Evolutionary conservation across 768 basidiomycete genomes (phyloP), one percentile per base, ranked within the genome.

Genomic region (Lenzites betulinus): DNA sequence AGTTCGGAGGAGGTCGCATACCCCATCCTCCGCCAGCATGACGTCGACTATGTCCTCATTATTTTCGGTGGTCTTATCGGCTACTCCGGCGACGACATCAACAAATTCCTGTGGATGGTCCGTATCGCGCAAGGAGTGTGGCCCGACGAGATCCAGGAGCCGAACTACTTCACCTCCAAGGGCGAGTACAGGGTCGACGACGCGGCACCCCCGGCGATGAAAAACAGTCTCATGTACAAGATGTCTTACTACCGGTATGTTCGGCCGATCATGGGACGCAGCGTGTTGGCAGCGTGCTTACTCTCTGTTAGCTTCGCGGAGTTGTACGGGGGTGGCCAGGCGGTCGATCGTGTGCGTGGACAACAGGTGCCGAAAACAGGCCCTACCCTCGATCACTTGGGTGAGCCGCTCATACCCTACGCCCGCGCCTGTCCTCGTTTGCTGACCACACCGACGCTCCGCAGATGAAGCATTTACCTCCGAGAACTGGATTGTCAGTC

Each of bases 51-150:
- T 72, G 88, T 99, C 51, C 87, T 99, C 51, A 82, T 98, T 75
- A 98, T 99, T 75, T 98, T 98, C 71, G 97, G 97, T 41, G 96
- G 95, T 46, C 80, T 99, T 41, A 80, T 98, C 55, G 97, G 95
- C 8, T 99, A 98, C 75, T 96, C 94, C 22, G 97, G 96, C 15
- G 97, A 99, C 72, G 97, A 99, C 72, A 91, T 99, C 79, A 99
- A 99, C 85, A 99, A 99, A 77, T 99, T 98, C 84, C 76, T 99
- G 50, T 98, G 95, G 95, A 98, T 98, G 93, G 89, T 98, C 59
- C 86, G 92, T 56, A 93, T 94, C 65, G 86, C 93, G 5, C 94
- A 96, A 69, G 95, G 95, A 50, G 90, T 96, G 30, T 98, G 95
- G 95, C 97, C 97, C 0, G 94, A 98, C 36, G 97, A 98, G 75